A percentile compares a stretch with the other conserved stretches of the same genome.
Conservation (phyloP, 2,329 filamentous ascomycete species). For the Leptographium wingfieldii region DNA sequence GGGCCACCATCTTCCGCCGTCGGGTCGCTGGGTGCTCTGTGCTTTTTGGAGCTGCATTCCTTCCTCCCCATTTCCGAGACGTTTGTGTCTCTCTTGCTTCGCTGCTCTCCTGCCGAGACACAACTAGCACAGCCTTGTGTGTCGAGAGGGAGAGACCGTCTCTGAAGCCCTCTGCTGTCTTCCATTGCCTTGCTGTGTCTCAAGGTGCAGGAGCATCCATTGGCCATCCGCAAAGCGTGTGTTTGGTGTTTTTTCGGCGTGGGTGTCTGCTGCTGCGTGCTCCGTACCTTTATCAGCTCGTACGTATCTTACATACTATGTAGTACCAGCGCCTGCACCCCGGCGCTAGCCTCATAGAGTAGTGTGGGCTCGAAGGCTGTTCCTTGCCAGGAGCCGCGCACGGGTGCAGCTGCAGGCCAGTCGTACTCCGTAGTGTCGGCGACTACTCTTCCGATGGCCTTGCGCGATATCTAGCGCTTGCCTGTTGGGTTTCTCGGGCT, state of each 20-base stretch:
- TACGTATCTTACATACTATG: too few species aligned
- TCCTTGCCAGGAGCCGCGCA: background rate
- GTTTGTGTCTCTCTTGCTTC: background rate
- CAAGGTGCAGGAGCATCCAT: too few species aligned
- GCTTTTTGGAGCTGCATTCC: background rate
- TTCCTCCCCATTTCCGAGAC: background rate
- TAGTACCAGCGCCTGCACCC: too few species aligned
- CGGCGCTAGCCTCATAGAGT: too few species aligned
- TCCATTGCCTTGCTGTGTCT: too few species aligned
- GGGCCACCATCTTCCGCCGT: background rate
- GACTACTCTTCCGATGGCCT: background rate
- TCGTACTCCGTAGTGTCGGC: background rate
- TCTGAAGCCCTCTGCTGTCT: too few species aligned
- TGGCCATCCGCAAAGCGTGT: too few species aligned
- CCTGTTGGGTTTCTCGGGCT: background rate
- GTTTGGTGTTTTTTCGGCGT: too few species aligned
- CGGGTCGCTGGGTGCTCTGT: background rate
- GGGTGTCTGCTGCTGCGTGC: too few species aligned
- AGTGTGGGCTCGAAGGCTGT: too few species aligned
- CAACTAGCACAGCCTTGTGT: background rate
- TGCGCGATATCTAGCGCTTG: too few species aligned
- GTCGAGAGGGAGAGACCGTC: background rate
- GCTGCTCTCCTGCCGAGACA: background rate
- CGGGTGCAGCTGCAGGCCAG: background rate
- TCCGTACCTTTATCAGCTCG: too few species aligned